These are phyloP conservation scores for Artemisia argyi DNA, from an alignment of 129 eudicot species.

Conservation along the genomic window DNA sequence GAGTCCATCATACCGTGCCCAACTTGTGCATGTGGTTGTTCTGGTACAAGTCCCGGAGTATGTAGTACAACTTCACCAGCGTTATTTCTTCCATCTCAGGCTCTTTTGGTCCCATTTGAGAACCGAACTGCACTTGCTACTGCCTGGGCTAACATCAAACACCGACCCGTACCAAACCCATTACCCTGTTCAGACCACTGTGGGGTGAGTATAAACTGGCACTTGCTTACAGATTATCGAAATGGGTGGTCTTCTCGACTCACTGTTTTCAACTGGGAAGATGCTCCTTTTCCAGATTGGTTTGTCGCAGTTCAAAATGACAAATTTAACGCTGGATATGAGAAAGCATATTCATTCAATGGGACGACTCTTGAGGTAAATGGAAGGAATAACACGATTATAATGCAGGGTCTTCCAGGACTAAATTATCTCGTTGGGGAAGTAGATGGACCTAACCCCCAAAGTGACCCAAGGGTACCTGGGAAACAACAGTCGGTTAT, in stretches of 20 bases:
- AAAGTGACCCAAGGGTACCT: constrained; percentile 56
- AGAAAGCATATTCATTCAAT: constrained; percentile 65
- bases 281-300: constrained; percentile 41
- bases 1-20: constrained; percentile 70
- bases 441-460: constrained; percentile 40
- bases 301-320: constrained; percentile 63
- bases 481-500: constrained; percentile 85
- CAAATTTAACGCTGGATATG: constrained; percentile 54
- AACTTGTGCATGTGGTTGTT: constrained; percentile 86
- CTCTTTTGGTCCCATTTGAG: constrained; percentile 71
- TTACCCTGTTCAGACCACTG: constrained; percentile 76
- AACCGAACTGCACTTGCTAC: constrained; percentile 51
- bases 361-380: constrained; percentile 42
- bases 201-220: constrained; percentile 87
- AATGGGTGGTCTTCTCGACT: constrained; percentile 82
- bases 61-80: constrained; percentile 66
- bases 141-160: constrained; percentile 77
- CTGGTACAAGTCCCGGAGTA: constrained; percentile 29
- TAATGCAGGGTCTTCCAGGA: constrained; percentile 75
- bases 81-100: constrained; percentile 75
- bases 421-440: constrained; percentile 73
- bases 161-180: constrained; percentile 53
- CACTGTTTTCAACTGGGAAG: constrained; percentile 84
- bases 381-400: constrained; percentile 48
- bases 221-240: constrained; percentile 57